Evolutionary conservation across 352 stramenopile genomes (phyloP).

Genomic region (Blastocystis sp.): DNA sequence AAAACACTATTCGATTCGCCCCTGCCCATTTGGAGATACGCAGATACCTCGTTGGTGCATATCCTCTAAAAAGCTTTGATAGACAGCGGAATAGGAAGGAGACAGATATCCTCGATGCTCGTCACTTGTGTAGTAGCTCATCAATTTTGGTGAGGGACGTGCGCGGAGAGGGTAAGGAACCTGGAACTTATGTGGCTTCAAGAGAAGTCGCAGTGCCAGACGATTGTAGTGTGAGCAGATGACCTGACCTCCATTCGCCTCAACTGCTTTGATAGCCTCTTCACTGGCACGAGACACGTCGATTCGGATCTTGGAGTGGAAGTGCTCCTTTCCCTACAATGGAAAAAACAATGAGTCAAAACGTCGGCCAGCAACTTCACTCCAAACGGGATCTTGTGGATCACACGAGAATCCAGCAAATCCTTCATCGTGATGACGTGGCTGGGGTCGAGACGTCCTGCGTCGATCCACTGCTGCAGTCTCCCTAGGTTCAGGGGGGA

Average conservation of each 20-base stretch:
- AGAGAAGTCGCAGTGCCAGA: constrained; percentile 33
- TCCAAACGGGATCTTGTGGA: constrained; percentile 19
- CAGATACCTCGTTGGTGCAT: constrained; percentile 43
- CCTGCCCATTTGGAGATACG: constrained; percentile 55
- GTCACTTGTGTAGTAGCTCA: constrained; percentile 35
- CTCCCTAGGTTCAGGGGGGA: constrained; percentile 20
- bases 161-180: constrained; percentile 21
- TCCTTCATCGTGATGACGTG: constrained; percentile 62
- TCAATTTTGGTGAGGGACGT: constrained; percentile 38
- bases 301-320: constrained; percentile 58
- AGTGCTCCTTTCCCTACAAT: constrained; percentile 34
- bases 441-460: constrained; percentile 14
- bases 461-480: constrained; percentile 60
- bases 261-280: constrained; percentile 39
- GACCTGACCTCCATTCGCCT: constrained; percentile 55
- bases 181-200: constrained; percentile 50
- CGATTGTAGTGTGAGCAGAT: constrained; percentile 54
- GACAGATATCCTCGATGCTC: constrained; percentile 60
- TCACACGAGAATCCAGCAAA: constrained; percentile 2
- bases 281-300: constrained; percentile 25
- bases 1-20: constrained; percentile 23
- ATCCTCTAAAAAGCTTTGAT: constrained; percentile 47
- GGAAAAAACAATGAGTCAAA: not conserved
- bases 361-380: constrained; percentile 61
- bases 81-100: constrained; percentile 23